Evolutionary conservation across 495 filamentous ascomycete species (phyloP), one percentile per base, ranked within the genome.

Genomic region (Lophium mytilinum): DNA sequence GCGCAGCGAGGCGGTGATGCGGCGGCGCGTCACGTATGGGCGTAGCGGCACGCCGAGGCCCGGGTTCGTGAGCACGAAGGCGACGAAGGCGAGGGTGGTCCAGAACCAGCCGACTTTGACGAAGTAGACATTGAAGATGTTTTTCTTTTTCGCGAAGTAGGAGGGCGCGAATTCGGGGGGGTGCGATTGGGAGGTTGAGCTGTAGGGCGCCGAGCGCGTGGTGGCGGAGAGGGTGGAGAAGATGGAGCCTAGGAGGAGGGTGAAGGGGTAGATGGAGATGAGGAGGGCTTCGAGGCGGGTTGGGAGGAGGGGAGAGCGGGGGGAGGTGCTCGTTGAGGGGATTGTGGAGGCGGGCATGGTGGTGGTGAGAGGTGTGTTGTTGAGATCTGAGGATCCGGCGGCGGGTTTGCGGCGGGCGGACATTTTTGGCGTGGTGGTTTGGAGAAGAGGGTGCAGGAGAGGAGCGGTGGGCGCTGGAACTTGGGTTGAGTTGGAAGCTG

Each of bases 31-130:
- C 0, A 68, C 14, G 18, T n/a, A 11, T 1, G 43, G 43, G 14
- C 43, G 46, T 9, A 66, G 39, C 8, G 62, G 55, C 12, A 21
- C 17, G 39, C 78, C 71, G 50, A 75, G 73, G 0, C 74, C 68
- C 0, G 82, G 76, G 60, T 90, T 84, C 18, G 79, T 81, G 18
- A 78, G 59, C 2, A 86, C 54, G 41, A 91, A 84, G 1, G 80
- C 56, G 11, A 78, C 67, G 58, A 94, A 88, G 8, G 86, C 82
- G 19, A 78, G 57, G 0, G 87, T 89, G 18, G 87, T 82, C 93
- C 93, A 98, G 35, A 85, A 76, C 93, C 93, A 98, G 48, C 90
- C 93, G 47, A 86, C 78, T 75, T 98, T 98, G 61, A 98, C 93
- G 60, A 98, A 97, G 59, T 88, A 77, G 45, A 83, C 57, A 69